These are phyloP conservation scores for Strobilomyces confusus DNA, from an alignment of 768 basidiomycete genomes.

Conservation along the genomic window DNA sequence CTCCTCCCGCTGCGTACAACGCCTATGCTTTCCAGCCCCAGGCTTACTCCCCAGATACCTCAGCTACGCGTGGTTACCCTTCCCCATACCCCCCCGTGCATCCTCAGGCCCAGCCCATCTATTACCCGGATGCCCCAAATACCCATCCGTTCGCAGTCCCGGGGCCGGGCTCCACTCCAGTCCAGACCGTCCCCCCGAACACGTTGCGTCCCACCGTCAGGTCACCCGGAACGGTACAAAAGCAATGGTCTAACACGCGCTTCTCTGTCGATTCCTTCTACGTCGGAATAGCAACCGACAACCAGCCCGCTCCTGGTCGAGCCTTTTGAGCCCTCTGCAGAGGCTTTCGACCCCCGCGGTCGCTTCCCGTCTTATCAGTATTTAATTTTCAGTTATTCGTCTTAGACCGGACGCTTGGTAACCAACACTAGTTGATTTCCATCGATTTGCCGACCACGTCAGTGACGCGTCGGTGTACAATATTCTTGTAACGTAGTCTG, in stretches of 20 bases:
- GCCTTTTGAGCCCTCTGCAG: conserved; percentile 15
- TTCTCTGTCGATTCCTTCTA: conserved; percentile 31
- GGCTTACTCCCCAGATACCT: conserved; percentile 1
- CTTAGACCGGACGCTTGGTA: conserved; percentile 4
- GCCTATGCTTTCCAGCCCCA: conserved; percentile 12
- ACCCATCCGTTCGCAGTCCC: conserved; percentile 7
- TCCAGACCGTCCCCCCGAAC: conserved; percentile 4
- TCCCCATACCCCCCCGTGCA: not conserved
- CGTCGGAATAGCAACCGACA: conserved; percentile 15
- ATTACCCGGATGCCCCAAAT: conserved; percentile 22
- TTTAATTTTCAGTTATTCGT: conserved; percentile 13
- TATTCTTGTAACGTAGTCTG: not conserved
- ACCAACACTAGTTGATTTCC: not conserved
- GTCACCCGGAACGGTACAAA: not conserved
- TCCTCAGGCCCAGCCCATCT: conserved; percentile 22
- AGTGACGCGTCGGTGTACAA: conserved; percentile 3
- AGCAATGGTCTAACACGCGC: conserved; percentile 11
- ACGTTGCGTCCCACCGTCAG: conserved; percentile 16
- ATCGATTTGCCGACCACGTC: conserved; percentile 6
- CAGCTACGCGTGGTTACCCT: not conserved
- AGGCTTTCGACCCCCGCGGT: not conserved
- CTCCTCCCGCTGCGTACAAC: conserved; percentile 19
- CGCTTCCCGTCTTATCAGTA: conserved; percentile 15
- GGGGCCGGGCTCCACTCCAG: conserved; percentile 10
- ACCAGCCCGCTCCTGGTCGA: conserved; percentile 7